Evolutionary conservation across 495 filamentous ascomycete species (phyloP).

Genomic region (Aspergillus taichungensis): DNA sequence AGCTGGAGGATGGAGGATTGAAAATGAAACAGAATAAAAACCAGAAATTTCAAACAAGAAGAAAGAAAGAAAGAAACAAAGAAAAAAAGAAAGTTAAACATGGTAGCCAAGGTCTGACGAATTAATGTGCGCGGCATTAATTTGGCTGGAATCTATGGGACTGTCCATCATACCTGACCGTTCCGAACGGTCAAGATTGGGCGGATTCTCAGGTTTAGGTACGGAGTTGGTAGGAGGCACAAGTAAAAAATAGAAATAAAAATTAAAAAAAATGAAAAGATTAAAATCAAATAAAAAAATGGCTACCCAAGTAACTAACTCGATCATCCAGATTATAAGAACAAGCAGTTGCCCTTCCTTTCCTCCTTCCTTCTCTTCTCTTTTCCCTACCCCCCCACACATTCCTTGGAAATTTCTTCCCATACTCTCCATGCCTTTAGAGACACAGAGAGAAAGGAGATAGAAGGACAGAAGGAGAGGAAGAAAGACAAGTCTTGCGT

Average conservation of each 20-base stretch:
- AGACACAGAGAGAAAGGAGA: too few relatives aligned
- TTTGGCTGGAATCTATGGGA: not conserved
- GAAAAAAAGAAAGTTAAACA: not conserved
- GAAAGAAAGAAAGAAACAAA: not conserved
- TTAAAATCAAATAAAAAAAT: too few relatives aligned
- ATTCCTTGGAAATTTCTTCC: conserved; percentile 2
- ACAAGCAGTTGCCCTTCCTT: conserved; percentile 18
- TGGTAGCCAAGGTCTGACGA: not conserved
- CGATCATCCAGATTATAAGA: conserved; percentile 18
- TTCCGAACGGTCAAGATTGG: conserved; percentile 8
- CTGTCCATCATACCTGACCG: conserved; percentile 14
- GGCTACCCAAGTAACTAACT: too few relatives aligned
- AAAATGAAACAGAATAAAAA: not conserved
- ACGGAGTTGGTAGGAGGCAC: conserved; percentile 2
- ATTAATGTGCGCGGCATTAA: too few relatives aligned
- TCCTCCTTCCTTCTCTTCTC: conserved; percentile 10
- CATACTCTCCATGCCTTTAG: not conserved
- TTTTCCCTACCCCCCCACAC: conserved; percentile 4
- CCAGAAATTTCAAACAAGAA: not conserved
- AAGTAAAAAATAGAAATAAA: too few relatives aligned
- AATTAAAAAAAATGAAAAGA: too few relatives aligned
- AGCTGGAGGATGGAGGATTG: too few relatives aligned
- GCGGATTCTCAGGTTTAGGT: conserved; percentile 12
- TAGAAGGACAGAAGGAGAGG: too few relatives aligned
- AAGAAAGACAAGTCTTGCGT: too few relatives aligned